phyloP scores from a whole-genome alignment of 2,329 filamentous ascomycete species.

The Alternaria metachromatica region DNA sequence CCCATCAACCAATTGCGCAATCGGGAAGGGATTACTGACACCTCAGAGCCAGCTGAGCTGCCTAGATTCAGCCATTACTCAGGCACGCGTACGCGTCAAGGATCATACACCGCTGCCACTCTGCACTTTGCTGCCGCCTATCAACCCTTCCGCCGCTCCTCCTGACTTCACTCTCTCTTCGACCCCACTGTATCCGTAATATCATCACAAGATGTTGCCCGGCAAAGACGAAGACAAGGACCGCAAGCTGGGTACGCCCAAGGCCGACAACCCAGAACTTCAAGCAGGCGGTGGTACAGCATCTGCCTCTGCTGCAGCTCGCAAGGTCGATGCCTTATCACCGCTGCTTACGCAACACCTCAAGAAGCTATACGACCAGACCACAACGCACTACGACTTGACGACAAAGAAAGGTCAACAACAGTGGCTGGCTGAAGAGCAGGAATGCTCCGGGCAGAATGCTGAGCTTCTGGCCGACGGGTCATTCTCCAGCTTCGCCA shows the following conservation, averaged over 20 bases:
- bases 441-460: conserved; percentile 31
- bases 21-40: conserved; percentile 9
- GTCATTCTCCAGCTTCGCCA: conserved; percentile 41
- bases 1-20: background rate
- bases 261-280: conserved; percentile 42
- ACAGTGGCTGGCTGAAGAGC: conserved; percentile 43
- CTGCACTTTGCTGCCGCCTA: background rate
- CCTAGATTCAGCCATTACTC: conserved; percentile 2
- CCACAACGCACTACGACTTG: conserved; percentile 39
- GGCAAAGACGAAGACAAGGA: conserved; percentile 35
- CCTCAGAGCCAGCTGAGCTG: conserved; percentile 24
- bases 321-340: conserved; percentile 40
- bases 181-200: background rate
- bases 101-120: background rate
- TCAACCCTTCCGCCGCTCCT: background rate
- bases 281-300: conserved; percentile 49
- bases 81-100: background rate
- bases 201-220: conserved; percentile 18
- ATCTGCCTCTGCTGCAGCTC: conserved; percentile 34
- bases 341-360: conserved; percentile 38
- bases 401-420: conserved; percentile 38
- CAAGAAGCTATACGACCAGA: conserved; percentile 36
- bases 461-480: conserved; percentile 36
- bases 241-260: conserved; percentile 41
- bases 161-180: background rate